A percentile compares a stretch with the other conserved stretches of the same genome.
Conservation (phyloP, 2,329 filamentous ascomycete genomes). For the Gnomoniopsis smithogilvyi region DNA sequence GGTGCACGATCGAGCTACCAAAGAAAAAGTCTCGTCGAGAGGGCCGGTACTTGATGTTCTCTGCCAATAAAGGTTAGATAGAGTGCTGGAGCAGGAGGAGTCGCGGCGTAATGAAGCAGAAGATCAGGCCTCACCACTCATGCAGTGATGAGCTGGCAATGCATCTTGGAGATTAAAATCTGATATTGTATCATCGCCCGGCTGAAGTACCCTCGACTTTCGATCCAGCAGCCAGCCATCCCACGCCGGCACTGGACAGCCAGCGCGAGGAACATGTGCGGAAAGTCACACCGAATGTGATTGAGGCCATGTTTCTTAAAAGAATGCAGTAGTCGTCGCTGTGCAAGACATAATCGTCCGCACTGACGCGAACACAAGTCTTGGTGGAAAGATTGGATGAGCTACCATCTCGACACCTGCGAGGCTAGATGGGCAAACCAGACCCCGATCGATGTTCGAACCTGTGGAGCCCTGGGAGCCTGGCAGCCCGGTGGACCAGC, state of each 20-base stretch:
- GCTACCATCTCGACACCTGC: no score
- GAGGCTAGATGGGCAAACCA: not conserved
- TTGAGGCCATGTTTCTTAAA: slow-evolving; percentile 1
- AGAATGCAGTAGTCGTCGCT: not conserved
- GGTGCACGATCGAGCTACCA: not conserved
- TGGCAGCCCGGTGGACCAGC: not conserved
- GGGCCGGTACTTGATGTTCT: slow-evolving; percentile 13
- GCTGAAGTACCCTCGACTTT: slow-evolving; percentile 2
- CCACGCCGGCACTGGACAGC: not conserved
- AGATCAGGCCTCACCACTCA: slow-evolving; percentile 46
- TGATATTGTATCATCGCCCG: slow-evolving; percentile 13
- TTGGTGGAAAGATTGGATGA: no score
- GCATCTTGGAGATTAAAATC: slow-evolving; percentile 52
- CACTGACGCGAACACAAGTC: no score
- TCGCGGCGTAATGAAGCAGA: slow-evolving; percentile 33
- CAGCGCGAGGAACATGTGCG: not conserved
- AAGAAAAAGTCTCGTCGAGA: not conserved
- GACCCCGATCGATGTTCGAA: slow-evolving; percentile 10
- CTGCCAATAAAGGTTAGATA: not conserved
- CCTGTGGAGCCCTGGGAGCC: slow-evolving; percentile 11
- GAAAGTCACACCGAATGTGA: not conserved
- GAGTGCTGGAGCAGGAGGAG: not conserved
- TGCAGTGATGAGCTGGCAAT: slow-evolving; percentile 79
- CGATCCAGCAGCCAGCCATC: not conserved
- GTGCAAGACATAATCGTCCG: not conserved